Base-by-base conservation (phyloP, 768 basidiomycete species). In the Naganishia vishniacii region DNA sequence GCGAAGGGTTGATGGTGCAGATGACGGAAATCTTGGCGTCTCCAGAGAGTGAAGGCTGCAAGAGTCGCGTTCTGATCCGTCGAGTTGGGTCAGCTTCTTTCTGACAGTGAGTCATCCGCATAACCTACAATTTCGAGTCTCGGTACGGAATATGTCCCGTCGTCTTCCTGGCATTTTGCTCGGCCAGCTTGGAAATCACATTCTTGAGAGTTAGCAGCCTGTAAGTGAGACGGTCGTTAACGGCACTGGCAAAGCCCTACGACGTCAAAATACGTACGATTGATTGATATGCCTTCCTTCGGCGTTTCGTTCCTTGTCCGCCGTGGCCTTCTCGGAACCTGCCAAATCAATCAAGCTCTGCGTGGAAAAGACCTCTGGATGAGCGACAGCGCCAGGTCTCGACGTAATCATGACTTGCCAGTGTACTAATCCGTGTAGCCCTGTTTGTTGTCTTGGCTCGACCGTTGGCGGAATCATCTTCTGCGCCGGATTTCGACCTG, bases 231-330 rank as follows among this genome's bases (percentile, higher is more conserved):
- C n/a, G 48, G 12, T 51, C 29, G 15, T 37, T 20, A 26, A 16
- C 16, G 15, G 9, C 28, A 5, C 4, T n/a, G 9, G 41, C 60
- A 47, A 64, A 61, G 41, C 37, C n/a, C 16, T 40, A 5, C n/a
- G 23, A 16, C 20, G 26, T 3, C 20, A 41, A 28, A 29, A 25
- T 9, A 69, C 72, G 62, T 46, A 78, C 79, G 77, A 78, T 65
- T 80, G 81, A 72, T 99, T 99, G 79, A 98, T 99, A 73, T 92
- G 94, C 73, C 88, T 90, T 13, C 94, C 95, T 76, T 99, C 95
- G 47, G 88, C 83, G n/a, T 91, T 91, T 47, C 95, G 81, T 64
- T 97, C 92, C 75, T 93, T 94, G 76, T 93, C 91, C 0, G 88
- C 89, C 0, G 93, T 97, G 0, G 93, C 94, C 74, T 87, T 91